Evolutionary conservation across 2,329 filamentous ascomycete genomes (phyloP), one percentile per base, ranked within the genome.

Genomic region (Fusarium sp.): DNA sequence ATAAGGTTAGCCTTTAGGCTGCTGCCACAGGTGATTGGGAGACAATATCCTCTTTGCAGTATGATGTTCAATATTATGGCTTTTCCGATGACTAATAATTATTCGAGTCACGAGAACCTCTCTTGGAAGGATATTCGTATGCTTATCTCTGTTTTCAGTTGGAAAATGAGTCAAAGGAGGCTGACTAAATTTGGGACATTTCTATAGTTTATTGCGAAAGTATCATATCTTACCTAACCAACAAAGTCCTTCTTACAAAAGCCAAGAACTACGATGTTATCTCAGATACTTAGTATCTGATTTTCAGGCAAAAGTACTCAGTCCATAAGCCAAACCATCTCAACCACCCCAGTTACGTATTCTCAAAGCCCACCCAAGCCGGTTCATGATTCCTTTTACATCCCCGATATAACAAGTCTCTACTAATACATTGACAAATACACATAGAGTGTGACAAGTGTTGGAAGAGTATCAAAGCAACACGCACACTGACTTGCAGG

Each of bases 21-120:
- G 24, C 42, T 45, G 18, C 17, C 17, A 9, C 17, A 9, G 7
- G 11, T 13, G 11, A 26, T 26, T 17, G 26, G 26, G 6, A 15
- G 8, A 15, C 6, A 6, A 14, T 28, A 28, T 22, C 18, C 13
- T 15, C 4, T 28, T 11, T 14, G 6, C 11, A 18, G 3, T 11
- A 28, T 0, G 18, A 11, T 3, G 18, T 28, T 47, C 24, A 20
- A 22, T 6, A 9, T 15, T 3, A 15, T 2, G 13, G 9, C 20
- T 28, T 28, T 3, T 22, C 4, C 2, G 45, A 22, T 28, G 45
- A n/a, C 26, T 30, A 47, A 44, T 7, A 18, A 18, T 26, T 0
- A 26, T 1, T 12, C 0, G 0, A 0, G 42, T 26, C 42, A 44
- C n/a, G n/a, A 10, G 10, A 44, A 13, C 3, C 8, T 44, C 3